Evolutionary conservation across 2,329 filamentous ascomycete species (phyloP), one percentile per base, ranked within the genome.

Genomic region (Neurospora crassa): DNA sequence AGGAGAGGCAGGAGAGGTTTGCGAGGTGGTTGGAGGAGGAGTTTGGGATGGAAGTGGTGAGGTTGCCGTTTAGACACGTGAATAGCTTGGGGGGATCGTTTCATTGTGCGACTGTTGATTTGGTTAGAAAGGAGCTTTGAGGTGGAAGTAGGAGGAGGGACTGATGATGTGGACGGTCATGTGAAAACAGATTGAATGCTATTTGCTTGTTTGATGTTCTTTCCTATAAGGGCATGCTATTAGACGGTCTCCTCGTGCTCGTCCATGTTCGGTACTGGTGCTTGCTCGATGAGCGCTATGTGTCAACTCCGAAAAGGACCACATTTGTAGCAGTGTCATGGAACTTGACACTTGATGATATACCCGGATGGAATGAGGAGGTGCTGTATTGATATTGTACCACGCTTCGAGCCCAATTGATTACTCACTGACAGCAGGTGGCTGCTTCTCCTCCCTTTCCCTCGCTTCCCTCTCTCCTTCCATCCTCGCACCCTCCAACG

Each of bases 401-500:
- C 8, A 45, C n/a, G 10, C 43, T 47, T 20, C 3, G 4, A 59
- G 6, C 14, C 3, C 7, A 34, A 59, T 12, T 20, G 43, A 59
- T 20, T 14, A 59, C 47, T 34, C 47, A 59, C 47, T 59, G 34
- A 34, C 2, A 24, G 45, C 45, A 2, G 45, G 45, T 10, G 45
- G 20, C 20, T 53, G 45, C 45, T 53, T 53, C 45, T 53, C 47
- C 47, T 34, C 47, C 47, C 24, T 59, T 14, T 59, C 47, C 14
- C 47, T 29, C 24, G 4, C 2, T 18, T 59, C 47, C 24, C 12
- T 59, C 24, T 29, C 24, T 3, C 40, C 40, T 34, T 63, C 71
- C 70, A 75, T 74, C 29, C 76, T 77, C 68, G 78, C 78, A 70
- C 78, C 75, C 73, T 83, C 84, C 40, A 84, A 74, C 0, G 80